phyloP scores from a whole-genome alignment of 306 rosid species.

The Prunus armeniaca region DNA sequence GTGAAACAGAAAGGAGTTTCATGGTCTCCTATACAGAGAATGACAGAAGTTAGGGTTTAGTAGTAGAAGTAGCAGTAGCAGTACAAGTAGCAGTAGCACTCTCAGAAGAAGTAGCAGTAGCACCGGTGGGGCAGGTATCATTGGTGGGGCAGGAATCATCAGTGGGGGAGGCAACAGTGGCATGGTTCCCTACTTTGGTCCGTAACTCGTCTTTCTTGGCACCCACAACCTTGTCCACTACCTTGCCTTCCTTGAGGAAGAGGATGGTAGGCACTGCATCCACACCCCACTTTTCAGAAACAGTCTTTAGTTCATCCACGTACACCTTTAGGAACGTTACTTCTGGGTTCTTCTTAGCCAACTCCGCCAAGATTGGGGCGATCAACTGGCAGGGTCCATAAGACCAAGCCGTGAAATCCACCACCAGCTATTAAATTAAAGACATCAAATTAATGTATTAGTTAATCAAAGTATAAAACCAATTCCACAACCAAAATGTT shows the following conservation, averaged over 20 bases:
- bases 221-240: no score
- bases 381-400: slow-evolving; percentile 84
- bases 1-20: background rate
- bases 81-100: no score
- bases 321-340: slow-evolving; percentile 75
- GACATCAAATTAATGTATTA: background rate
- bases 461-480: background rate
- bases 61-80: no score
- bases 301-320: slow-evolving; percentile 66
- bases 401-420: slow-evolving; percentile 91
- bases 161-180: no score
- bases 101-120: background rate
- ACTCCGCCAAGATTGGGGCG: slow-evolving; percentile 59
- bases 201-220: no score
- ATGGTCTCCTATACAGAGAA: background rate
- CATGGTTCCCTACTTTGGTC: no score
- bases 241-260: no score
- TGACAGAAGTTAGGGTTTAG: background rate
- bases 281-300: no score
- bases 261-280: no score
- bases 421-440: slow-evolving; percentile 54
- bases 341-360: slow-evolving; percentile 45
- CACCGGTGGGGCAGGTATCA: no score
- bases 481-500: no score
- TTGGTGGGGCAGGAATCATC: no score